Evolutionary conservation across 768 basidiomycete genomes (phyloP).

Genomic region (Candolleomyces eurysporus): DNA sequence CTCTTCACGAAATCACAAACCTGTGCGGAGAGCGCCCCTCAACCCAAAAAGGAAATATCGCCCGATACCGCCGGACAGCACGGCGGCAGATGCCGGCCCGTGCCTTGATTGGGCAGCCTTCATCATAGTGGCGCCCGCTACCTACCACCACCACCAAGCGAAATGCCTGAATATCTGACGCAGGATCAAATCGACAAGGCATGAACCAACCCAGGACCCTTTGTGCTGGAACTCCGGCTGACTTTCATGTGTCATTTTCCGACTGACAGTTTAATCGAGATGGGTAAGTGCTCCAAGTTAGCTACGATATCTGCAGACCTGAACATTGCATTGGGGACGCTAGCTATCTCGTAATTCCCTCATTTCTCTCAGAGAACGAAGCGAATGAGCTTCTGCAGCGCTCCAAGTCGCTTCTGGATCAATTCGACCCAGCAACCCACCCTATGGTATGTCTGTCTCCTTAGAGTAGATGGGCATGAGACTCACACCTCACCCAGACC

Average conservation of each 20-base stretch:
- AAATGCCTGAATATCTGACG: constrained; percentile 48
- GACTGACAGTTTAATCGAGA: constrained; percentile 26
- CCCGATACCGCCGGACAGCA: too few relatives aligned
- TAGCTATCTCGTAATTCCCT: constrained; percentile 78
- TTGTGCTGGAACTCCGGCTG: background rate
- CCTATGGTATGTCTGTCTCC: constrained; percentile 57
- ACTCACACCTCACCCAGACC: constrained; percentile 50
- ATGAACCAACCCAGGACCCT: constrained; percentile 6
- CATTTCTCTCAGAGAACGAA: constrained; percentile 63
- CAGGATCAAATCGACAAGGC: constrained; percentile 61
- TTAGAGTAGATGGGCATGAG: background rate
- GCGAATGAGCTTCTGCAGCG: constrained; percentile 61
- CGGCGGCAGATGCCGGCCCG: too few relatives aligned
- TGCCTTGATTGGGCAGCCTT: too few relatives aligned
- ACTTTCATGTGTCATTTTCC: background rate
- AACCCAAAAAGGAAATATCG: too few relatives aligned
- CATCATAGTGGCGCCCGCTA: too few relatives aligned
- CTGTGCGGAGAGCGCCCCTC: too few relatives aligned
- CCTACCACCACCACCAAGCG: too few relatives aligned
- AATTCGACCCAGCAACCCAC: constrained; percentile 76
- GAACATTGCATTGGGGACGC: background rate
- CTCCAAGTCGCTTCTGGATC: constrained; percentile 73
- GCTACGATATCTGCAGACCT: background rate
- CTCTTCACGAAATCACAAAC: too few relatives aligned
- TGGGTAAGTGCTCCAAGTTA: constrained; percentile 19